Evolutionary conservation across 73 alveolate genomes (phyloP), one percentile per base, ranked within the genome.

Genomic region (Urostyla sp.): DNA sequence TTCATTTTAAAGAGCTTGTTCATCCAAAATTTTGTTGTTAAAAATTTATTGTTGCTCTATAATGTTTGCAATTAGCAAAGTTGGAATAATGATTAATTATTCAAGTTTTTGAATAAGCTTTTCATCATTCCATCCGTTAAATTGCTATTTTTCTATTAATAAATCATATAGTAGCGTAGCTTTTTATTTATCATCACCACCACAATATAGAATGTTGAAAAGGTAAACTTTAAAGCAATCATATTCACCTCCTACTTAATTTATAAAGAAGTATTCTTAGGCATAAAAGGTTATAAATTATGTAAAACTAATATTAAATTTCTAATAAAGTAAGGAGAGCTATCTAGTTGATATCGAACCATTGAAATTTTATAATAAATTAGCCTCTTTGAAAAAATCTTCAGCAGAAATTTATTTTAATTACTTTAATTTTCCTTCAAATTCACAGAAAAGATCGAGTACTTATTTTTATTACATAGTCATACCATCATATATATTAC

Each of bases 281-380:
- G 79, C 79, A 48, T 43, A 63, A 1, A 63, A 43, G 6, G 79
- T 20, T 4, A 63, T 63, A 23, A 63, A 34, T 5, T 46, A 35
- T 4, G 79, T 63, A 32, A 63, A 63, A 44, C 44, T 44, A 2
- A 43, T 10, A 23, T 63, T 24, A 38, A 63, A 63, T 40, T 63
- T 63, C 24, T 63, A 32, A 26, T 63, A 63, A 3, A 63, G 30
- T 15, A 63, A 43, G 10, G 79, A 63, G 27, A 63, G 79, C 24
- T 63, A 21, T 16, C 79, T 6, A 13, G 79, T 63, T 13, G 79
- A 63, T 15, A 63, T 63, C 13, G 79, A 63, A 0, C 79, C 79
- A 63, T 63, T 60, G 36, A 20, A 63, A 21, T 57, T 43, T 63
- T 57, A 57, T n/a, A 63, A 46, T 34, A 63, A 46, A 21, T 63